Conservation (phyloP, 352 stramenopile genomes). For the Globisporangium camurandrum region DNA sequence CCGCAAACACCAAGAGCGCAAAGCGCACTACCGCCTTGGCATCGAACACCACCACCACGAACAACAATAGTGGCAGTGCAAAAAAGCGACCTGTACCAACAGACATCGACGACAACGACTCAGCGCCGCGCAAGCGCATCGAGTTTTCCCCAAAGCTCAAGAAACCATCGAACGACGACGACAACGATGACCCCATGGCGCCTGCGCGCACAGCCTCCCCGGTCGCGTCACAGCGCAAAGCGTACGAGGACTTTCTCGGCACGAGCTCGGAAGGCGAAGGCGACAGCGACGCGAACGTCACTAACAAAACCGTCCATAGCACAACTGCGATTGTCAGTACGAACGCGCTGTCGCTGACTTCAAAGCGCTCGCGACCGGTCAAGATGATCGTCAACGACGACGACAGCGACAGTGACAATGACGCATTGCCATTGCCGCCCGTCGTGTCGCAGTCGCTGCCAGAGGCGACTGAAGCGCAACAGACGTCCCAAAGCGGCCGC, state of each 20-base stretch:
- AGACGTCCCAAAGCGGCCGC: constrained; percentile 6
- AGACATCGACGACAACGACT: background rate
- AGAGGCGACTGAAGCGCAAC: background rate
- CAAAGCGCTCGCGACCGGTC: constrained; percentile 6
- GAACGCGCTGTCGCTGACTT: no score
- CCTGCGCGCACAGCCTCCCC: background rate
- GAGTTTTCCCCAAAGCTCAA: constrained; percentile 57
- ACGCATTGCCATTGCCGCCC: constrained; percentile 20
- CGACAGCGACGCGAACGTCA: constrained; percentile 10
- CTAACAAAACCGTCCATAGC: constrained; percentile 21
- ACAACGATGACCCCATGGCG: constrained; percentile 2
- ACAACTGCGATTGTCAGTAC: constrained; percentile 2
- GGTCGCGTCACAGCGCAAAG: constrained; percentile 33
- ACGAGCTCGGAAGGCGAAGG: constrained; percentile 63
- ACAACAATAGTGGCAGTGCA: background rate
- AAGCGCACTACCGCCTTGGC: constrained; percentile 6
- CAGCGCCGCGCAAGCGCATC: constrained; percentile 52
- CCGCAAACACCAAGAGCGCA: constrained; percentile 8
- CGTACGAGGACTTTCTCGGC: constrained; percentile 64
- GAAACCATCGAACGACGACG: background rate
- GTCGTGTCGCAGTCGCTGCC: no score
- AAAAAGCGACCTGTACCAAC: constrained; percentile 1
- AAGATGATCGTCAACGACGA: constrained; percentile 75
- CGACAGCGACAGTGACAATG: constrained; percentile 66
- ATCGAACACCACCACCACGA: background rate